Evolutionary conservation across 345 rosid genomes (phyloP).

Genomic region (Pelargonium nanum): DNA sequence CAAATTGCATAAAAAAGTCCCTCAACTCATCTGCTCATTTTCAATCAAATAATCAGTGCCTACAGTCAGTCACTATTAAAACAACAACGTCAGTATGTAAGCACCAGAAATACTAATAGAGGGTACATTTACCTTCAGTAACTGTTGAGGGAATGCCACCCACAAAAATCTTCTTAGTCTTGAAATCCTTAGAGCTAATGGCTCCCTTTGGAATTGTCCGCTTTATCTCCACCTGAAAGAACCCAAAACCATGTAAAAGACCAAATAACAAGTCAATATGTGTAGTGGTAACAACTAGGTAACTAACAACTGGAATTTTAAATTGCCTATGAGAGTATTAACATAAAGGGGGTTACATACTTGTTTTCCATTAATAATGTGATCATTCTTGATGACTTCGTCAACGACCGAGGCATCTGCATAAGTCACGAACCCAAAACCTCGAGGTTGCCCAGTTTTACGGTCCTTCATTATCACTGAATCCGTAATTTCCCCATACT

Average conservation of each 20-base stretch:
- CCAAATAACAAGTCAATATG: not conserved
- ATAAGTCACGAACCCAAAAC: conserved; percentile 92
- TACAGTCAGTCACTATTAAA: not conserved
- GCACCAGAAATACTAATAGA: not conserved
- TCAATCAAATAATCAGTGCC: conserved; percentile 9
- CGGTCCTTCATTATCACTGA: conserved; percentile 95
- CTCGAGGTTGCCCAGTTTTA: conserved; percentile 85
- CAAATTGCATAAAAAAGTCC: conserved; percentile 59
- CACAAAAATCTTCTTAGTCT: conserved; percentile 91
- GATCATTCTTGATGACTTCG: conserved; percentile 64
- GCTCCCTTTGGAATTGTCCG: conserved; percentile 87
- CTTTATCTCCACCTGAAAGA: conserved; percentile 75
- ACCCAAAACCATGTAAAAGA: conserved; percentile 7
- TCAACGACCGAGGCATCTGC: conserved; percentile 88
- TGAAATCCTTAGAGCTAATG: conserved; percentile 59
- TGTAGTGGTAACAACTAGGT: not conserved
- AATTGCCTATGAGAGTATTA: not conserved
- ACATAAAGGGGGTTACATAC: conserved; percentile 20
- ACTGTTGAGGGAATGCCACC: conserved; percentile 87
- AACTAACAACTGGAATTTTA: not conserved
- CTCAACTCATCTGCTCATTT: conserved; percentile 55
- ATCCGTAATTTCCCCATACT: conserved; percentile 89
- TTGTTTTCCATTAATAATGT: conserved; percentile 75
- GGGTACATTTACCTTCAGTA: conserved; percentile 48
- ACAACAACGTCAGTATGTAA: not conserved